Base-by-base conservation (phyloP, 495 filamentous ascomycete genomes). In the Trichoderma gamsii region DNA sequence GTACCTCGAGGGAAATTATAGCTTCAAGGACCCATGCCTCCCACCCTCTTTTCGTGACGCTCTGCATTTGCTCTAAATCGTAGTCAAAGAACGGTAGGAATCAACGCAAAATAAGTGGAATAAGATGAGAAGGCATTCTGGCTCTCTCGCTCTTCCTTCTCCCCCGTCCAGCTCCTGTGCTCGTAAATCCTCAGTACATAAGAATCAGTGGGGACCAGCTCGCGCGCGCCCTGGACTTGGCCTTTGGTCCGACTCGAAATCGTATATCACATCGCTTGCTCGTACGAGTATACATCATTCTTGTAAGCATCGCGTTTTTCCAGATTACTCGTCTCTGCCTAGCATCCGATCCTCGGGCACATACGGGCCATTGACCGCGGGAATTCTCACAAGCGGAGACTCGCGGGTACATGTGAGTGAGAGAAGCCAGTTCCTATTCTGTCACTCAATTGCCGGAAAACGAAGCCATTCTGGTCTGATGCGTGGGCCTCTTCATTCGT, bases 1-100 rank as follows among this genome's bases (percentile, higher is more conserved):
- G 23, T 61, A 61, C 56, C 13, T 61, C 25, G 32, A 61, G 27
- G 27, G 56, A 61, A 32, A 61, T 61, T 61, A 61, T 61, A 21
- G 23, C 56, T 18, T 61, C 25, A 1, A 61, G n/a, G 8, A 2
- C 23, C 56, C 25, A 35, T 32, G 25, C 23, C 27, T 12, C 51
- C 15, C 56, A 61, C 56, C 56, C 56, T 61, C 56, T 61, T 61
- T 32, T 4, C n/a, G 56, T 15, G 56, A 29, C 23, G 23, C 27
- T 61, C 27, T 61, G 56, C 56, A 61, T 61, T n/a, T 29, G 29
- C n/a, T 61, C 56, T 23, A 29, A 32, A 61, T 2, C 44, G 44
- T 49, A 15, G 44, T 29, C 13, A n/a, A 49, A 49, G 4, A n/a
- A 29, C 4, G 44, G n/a, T 21, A 61, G 56, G 13, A 5, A 32